Conservation (phyloP, 1,139 yeast genomes). For the Scheffersomyces stambukii region DNA sequence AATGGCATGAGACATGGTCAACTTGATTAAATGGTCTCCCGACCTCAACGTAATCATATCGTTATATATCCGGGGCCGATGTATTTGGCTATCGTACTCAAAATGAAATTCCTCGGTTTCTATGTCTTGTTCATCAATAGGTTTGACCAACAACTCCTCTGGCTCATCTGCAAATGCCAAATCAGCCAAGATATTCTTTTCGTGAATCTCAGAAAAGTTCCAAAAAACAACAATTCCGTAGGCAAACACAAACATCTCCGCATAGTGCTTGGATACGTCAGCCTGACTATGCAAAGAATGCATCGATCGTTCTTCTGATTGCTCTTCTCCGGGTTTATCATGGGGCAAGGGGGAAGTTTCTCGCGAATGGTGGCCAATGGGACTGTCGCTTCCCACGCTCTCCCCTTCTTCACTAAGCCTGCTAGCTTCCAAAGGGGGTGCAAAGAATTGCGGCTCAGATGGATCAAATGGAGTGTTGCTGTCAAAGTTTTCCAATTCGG, state of each 20-base stretch:
- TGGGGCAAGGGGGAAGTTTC: not conserved
- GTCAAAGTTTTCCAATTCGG: conserved; percentile 37
- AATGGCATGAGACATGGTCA: conserved; percentile 93
- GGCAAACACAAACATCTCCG: conserved; percentile 83
- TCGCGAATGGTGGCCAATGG: conserved; percentile 1
- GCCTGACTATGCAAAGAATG: conserved; percentile 8
- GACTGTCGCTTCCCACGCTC: conserved; percentile 5
- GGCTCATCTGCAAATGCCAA: conserved; percentile 68
- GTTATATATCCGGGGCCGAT: conserved; percentile 85
- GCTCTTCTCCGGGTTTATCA: conserved; percentile 1
- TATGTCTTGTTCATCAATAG: conserved; percentile 83
- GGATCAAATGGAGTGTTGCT: conserved; percentile 39
- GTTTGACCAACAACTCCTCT: conserved; percentile 59
- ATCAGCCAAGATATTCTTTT: conserved; percentile 89
- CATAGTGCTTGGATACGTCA: conserved; percentile 67
- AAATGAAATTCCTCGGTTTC: conserved; percentile 95
- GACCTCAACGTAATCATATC: conserved; percentile 90
- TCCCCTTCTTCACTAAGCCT: conserved; percentile 15
- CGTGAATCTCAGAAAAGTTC: conserved; percentile 92
- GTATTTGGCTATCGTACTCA: conserved; percentile 77
- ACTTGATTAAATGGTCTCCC: conserved; percentile 87
- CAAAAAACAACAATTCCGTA: conserved; percentile 96
- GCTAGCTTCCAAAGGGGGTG: conserved; percentile 31
- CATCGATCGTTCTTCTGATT: not conserved
- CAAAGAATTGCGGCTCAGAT: conserved; percentile 48